Base-by-base conservation (phyloP, 805 yeast genomes). In the Sugiyamaella qingdaonensis region DNA sequence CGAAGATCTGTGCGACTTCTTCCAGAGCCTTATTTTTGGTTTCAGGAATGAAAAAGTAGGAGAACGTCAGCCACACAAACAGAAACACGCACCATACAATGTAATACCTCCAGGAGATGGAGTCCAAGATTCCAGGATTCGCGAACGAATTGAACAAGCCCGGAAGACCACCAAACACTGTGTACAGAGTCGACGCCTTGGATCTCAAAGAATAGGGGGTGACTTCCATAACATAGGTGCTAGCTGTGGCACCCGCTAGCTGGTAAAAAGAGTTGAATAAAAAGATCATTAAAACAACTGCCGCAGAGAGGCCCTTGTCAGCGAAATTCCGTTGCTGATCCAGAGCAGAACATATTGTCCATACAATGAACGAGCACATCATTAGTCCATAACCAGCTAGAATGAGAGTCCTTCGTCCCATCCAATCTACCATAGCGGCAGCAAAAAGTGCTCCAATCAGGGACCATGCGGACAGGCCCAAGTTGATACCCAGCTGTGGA, bases 81-180 rank as follows among this genome's bases (percentile, higher is more conserved):
- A 55, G 35, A 43, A 49, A 41, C 16, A 42, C 47, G 29, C 48
- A 33, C 48, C 52, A 63, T 1, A 75, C 75, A 53, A 75, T 71
- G 58, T 75, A 75, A 66, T 75, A 75, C 58, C 70, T 73, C 75
- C 76, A 75, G 29, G 64, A 65, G 48, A 75, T 69, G 29, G 69
- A 68, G 34, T 65, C 73, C 68, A 74, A 64, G 43, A 74, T 78
- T 60, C 68, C 58, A 9, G 73, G 72, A 46, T 70, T 71, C 14
- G 68, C 71, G 45, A 60, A 70, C 44, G 64, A 63, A 42, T 67
- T 64, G 53, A 64, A 68, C 14, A 64, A 34, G 10, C 42, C 27
- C 10, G 43, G 27, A 19, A 49, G 11, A 21, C 37, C 19, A 36
- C 34, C 43, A 48, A 14, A 47, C 19, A 61, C 31, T 41, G 54